A percentile compares a stretch with the other conserved stretches of the same genome.
Evolutionary conservation across 78 protist species (phyloP).

Genomic region (Speleostelium caveatum): DNA sequence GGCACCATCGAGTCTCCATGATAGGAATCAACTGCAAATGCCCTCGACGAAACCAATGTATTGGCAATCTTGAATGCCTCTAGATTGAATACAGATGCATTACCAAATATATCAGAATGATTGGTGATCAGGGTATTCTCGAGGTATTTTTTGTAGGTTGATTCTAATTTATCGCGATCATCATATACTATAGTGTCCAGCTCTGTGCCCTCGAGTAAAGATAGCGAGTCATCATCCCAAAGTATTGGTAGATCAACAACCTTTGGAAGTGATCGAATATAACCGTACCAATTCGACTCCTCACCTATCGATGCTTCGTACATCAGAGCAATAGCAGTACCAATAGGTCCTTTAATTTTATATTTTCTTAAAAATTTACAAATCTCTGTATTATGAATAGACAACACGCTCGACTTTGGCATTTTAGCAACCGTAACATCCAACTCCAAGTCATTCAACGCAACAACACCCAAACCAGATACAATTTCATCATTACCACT

Average conservation of each 20-base stretch:
- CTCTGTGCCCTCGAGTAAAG: conserved; percentile 10
- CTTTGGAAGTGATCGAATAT: conserved; percentile 44
- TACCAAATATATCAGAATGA: conserved; percentile 57
- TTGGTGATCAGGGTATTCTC: not conserved
- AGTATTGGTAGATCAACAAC: conserved; percentile 65
- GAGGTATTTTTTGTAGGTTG: not conserved
- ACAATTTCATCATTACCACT: conserved; percentile 2
- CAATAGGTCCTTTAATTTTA: conserved; percentile 38
- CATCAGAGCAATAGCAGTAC: conserved; percentile 36
- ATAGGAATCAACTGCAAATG: conserved; percentile 55
- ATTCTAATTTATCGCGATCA: conserved; percentile 11
- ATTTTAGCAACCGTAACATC: conserved; percentile 40
- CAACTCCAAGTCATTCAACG: not conserved
- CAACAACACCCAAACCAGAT: conserved; percentile 17
- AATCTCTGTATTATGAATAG: conserved; percentile 31
- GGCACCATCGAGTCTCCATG: conserved; percentile 77
- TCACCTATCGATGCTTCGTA: conserved; percentile 48
- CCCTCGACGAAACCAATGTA: conserved; percentile 59
- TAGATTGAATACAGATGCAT: not conserved
- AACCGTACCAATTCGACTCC: conserved; percentile 54
- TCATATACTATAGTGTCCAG: conserved; percentile 19
- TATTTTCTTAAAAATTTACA: conserved; percentile 29
- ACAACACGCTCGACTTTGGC: conserved; percentile 24
- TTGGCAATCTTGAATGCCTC: conserved; percentile 43
- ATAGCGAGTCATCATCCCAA: conserved; percentile 10